A percentile compares a stretch with the other conserved stretches of the same genome.
Evolutionary conservation across 306 rosid species (phyloP).

Genomic region (Sphenostylis stenocarpa): DNA sequence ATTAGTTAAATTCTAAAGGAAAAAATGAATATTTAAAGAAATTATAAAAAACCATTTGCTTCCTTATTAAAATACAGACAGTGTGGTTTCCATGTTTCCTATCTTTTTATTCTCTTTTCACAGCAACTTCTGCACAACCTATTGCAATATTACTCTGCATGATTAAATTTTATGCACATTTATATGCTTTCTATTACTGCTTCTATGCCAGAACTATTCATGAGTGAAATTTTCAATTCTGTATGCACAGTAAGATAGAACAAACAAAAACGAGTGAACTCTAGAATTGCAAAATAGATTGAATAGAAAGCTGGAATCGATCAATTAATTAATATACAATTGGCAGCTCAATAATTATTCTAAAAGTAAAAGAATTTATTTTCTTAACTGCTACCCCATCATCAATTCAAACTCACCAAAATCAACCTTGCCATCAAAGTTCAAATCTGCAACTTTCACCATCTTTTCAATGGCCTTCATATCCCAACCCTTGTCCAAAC

Average conservation of each 20-base stretch:
- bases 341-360: conserved; percentile 17
- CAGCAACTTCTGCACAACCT: background rate
- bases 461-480: conserved; percentile 71
- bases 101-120: background rate
- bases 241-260: background rate
- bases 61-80: too few relatives aligned
- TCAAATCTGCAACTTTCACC: conserved; percentile 81
- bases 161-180: too few relatives aligned
- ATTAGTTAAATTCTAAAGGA: background rate
- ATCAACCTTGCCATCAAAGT: conserved; percentile 89
- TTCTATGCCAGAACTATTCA: background rate
- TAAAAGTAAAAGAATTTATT: conserved; percentile 20
- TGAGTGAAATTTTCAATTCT: background rate
- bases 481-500: conserved; percentile 84
- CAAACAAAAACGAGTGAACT: background rate
- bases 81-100: too few relatives aligned
- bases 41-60: too few relatives aligned
- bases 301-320: conserved; percentile 9
- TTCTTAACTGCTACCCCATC: conserved; percentile 49
- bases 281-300: background rate
- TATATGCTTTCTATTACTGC: too few relatives aligned
- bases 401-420: conserved; percentile 79
- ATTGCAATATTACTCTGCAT: too few relatives aligned
- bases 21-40: background rate
- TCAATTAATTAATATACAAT: conserved; percentile 29